Evolutionary conservation across 176 grass and related monocot genomes (phyloP), one percentile per base, ranked within the genome.

Genomic region (Hyparrhenia diplandra): DNA sequence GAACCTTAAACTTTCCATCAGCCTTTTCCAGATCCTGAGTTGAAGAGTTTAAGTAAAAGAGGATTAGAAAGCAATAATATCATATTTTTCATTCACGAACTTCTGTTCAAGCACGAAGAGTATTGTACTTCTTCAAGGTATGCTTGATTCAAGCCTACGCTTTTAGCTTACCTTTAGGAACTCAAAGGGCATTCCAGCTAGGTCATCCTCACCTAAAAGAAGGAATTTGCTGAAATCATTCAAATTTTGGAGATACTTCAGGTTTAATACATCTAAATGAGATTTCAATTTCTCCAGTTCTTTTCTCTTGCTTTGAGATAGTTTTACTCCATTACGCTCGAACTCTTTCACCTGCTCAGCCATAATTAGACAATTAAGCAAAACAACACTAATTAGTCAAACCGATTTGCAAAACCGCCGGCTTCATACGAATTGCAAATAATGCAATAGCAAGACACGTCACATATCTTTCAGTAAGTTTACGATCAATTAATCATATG

Each of bases 331-430:
- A 82, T 86, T 89, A 23, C 88, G 88, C 78, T n/a, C 96, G 83
- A 92, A 94, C 82, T 98, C 96, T 82, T 85, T 91, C 82, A 95
- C 90, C 96, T 98, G 90, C 84, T 88, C 71, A 95, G 88, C 24
- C 82, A 89, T 66, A 82, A 89, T 29, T 64, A 84, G 59, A 90
- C 17, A 81, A 91, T 87, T 96, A 29, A 90, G 37, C 63, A 83
- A n/a, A 8, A 46, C 20, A 0, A 42, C 14, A 61, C 36, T 42
- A 46, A 85, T 41, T 67, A 40, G 59, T 10, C 79, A 45, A 77
- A 87, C 35, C 13, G 64, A 73, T 62, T 65, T 4, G 0, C 17
- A 6, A 55, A 23, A 71, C 0, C 5, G 29, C 42, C n/a, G n/a
- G n/a, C 5, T 64, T 37, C 11, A 43, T 37, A 36, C 43, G 35